These are phyloP conservation scores for Dendrobium nobile DNA, from an alignment of 106 monocot genomes.

Conservation along the genomic window DNA sequence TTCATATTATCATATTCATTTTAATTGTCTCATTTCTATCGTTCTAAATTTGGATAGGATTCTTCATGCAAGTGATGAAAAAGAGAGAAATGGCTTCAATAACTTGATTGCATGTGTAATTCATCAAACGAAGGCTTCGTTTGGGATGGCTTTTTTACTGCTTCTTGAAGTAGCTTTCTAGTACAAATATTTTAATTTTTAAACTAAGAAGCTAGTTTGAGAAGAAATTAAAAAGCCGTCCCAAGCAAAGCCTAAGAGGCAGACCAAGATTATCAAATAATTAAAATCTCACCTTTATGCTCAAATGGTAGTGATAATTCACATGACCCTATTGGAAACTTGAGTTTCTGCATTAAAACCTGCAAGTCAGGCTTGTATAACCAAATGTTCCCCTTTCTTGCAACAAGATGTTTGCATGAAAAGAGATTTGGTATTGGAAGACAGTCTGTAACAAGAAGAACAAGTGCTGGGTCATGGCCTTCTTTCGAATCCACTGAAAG, in stretches of 20 bases:
- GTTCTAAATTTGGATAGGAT: too few species aligned
- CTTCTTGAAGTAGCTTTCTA: too few species aligned
- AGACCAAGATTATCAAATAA: background rate
- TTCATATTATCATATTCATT: too few species aligned
- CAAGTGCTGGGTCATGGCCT: constrained; percentile 20
- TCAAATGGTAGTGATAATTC: constrained; percentile 53
- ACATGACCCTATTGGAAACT: constrained; percentile 65
- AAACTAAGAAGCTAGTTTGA: too few species aligned
- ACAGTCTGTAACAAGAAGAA: constrained; percentile 58
- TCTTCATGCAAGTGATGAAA: too few species aligned
- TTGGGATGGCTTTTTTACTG: too few species aligned
- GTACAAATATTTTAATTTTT: too few species aligned
- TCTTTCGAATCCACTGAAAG: constrained; percentile 26
- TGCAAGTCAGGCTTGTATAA: constrained; percentile 50
- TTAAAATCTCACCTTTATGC: constrained; percentile 30
- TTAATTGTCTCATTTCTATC: too few species aligned
- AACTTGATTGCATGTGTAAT: background rate
- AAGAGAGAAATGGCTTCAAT: too few species aligned
- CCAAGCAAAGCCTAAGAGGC: background rate
- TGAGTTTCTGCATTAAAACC: constrained; percentile 33
- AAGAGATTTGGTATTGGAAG: constrained; percentile 79
- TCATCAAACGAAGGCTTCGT: background rate
- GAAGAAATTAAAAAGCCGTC: too few species aligned
- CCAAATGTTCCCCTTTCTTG: constrained; percentile 46
- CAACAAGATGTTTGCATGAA: constrained; percentile 48